A percentile compares a stretch with the other conserved stretches of the same genome.
Evolutionary conservation across 2,329 filamentous ascomycete species (phyloP).

Genomic region (Samsoniella hepiali): DNA sequence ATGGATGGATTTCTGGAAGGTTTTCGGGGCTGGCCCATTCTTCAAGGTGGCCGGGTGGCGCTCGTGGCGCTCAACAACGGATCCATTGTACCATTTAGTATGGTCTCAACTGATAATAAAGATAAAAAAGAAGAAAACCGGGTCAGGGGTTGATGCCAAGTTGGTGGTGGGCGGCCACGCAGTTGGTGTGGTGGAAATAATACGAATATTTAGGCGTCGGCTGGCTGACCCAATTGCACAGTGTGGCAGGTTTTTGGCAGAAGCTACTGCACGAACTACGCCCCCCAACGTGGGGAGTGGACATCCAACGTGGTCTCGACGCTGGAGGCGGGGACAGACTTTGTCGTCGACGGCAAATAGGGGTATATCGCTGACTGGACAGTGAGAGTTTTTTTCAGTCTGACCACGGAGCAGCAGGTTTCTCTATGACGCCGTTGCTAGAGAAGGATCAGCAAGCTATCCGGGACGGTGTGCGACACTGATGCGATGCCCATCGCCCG

Average conservation of each 20-base stretch:
- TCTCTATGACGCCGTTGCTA: not conserved
- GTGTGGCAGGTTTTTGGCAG: not conserved
- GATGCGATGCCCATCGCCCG: not conserved
- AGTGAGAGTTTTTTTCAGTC: not conserved
- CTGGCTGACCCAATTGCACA: not conserved
- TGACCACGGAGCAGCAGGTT: not conserved
- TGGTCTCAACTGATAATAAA: not conserved
- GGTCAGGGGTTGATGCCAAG: not conserved
- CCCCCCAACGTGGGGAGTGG: not conserved
- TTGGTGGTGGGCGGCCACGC: not conserved
- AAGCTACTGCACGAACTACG: not conserved
- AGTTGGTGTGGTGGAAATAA: not conserved
- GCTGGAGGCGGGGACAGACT: not conserved
- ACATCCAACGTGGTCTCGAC: not conserved
- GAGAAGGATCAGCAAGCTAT: not conserved
- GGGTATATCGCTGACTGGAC: not conserved
- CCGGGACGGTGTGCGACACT: not conserved
- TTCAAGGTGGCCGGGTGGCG: not conserved
- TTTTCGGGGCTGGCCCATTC: not conserved
- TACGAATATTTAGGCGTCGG: not conserved
- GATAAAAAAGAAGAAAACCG: not conserved
- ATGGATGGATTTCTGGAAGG: not conserved
- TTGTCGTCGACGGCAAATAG: not conserved
- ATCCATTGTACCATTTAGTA: not conserved
- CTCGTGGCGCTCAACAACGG: not conserved